Evolutionary conservation across 2,329 filamentous ascomycete species (phyloP).

Genomic region (Fusarium continuum): DNA sequence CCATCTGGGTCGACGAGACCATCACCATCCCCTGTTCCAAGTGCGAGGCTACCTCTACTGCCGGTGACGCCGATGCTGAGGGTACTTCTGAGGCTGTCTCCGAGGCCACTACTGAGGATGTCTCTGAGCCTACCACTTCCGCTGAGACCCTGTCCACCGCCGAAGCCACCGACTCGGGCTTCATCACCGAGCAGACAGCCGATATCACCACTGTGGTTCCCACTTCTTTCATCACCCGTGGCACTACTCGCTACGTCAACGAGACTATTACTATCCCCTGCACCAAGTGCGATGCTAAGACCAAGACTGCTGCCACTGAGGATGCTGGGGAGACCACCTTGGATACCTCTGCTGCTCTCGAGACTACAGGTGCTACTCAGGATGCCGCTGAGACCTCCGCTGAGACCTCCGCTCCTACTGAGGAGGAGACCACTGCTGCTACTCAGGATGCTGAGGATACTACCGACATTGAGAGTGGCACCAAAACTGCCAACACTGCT

Average conservation of each 20-base stretch:
- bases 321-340: slow-evolving; percentile 16
- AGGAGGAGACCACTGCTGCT: slow-evolving; percentile 14
- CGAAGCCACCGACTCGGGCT: slow-evolving; percentile 8
- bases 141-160: slow-evolving; percentile 10
- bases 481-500: slow-evolving; percentile 23
- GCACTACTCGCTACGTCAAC: slow-evolving; percentile 32
- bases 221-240: slow-evolving; percentile 31
- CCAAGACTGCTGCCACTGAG: slow-evolving; percentile 7
- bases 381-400: slow-evolving; percentile 10
- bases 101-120: not conserved
- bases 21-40: slow-evolving; percentile 35
- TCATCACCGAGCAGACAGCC: slow-evolving; percentile 21
- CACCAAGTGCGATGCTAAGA: slow-evolving; percentile 26
- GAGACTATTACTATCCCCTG: slow-evolving; percentile 35
- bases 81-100: slow-evolving; percentile 8
- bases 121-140: not conserved
- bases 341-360: slow-evolving; percentile 13
- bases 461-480: slow-evolving; percentile 14
- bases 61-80: slow-evolving; percentile 13
- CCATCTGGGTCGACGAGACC: slow-evolving; percentile 34
- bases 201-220: slow-evolving; percentile 33
- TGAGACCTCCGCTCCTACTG: slow-evolving; percentile 11
- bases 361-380: slow-evolving; percentile 11
- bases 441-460: slow-evolving; percentile 13
- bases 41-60: slow-evolving; percentile 17